Evolutionary conservation across 306 rosid genomes (phyloP), one percentile per base, ranked within the genome.

Genomic region (Prunus mira): DNA sequence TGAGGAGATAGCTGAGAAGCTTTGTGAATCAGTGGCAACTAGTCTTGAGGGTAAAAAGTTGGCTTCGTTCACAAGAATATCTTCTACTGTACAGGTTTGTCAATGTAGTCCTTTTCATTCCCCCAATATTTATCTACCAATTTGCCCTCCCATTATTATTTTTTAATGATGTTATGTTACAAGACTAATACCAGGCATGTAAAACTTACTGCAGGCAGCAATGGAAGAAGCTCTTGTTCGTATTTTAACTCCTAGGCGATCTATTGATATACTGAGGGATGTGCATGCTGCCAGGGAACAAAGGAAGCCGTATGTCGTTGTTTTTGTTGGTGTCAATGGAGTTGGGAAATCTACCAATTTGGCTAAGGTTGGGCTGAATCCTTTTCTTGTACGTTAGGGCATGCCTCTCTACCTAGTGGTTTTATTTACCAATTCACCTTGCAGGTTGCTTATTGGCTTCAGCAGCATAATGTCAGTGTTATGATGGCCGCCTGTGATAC

Each of bases 401-500:
- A 67, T 74, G 69, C 38, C 10, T 67, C 61, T 49, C 81, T 72
- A 79, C 80, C 30, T 9, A 78, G 50, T 69, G 43, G 76, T 78
- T 73, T 32, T 72, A 56, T 49, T 77, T 66, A 54, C 22, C 11
- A 66, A 60, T 69, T 50, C 22, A 58, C 52, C 72, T 25, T 76
- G 74, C 86, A 95, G 99, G 99, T 95, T 88, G 99, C 99, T 65
- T 92, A 96, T 86, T 96, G 99, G 99, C 98, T 96, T 76, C 87
- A 30, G 80, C 93, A 96, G 83, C 99, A 96, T 79, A 79, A 91
- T 0, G 72, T 89, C 70, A 91, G 84, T 76, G 99, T 96, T 71
- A 96, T 84, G 98, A 91, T 96, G 99, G 99, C 98, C 75, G 99
- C 99, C 64, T 96, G 99, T 85, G 99, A 96, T 79, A 96, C 99